A percentile compares a stretch with the other conserved stretches of the same genome.
Evolutionary conservation across 345 rosid species (phyloP).

Genomic region (Carallia pectinifolia): DNA sequence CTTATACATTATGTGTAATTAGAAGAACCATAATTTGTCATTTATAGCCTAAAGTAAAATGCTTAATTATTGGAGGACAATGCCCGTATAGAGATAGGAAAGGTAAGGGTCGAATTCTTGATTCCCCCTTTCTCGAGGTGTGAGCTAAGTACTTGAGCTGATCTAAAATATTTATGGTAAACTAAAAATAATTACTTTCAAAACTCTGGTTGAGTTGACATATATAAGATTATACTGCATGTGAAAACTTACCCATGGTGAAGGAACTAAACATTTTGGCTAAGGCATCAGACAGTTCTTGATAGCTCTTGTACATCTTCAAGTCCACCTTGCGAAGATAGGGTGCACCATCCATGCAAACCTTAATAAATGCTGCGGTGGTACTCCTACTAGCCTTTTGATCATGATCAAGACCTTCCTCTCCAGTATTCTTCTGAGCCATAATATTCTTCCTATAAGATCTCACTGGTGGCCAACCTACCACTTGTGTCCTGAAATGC

Average conservation of each 20-base stretch:
- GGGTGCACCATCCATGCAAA: conserved; percentile 97
- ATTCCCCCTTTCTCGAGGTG: too few species aligned
- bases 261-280: conserved; percentile 96
- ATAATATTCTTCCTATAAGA: conserved; percentile 84
- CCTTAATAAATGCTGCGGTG: conserved; percentile 79
- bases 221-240: background rate
- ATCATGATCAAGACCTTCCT: conserved; percentile 20
- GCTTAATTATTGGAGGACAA: too few species aligned
- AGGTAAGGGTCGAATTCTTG: too few species aligned
- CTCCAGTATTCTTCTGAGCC: conserved; percentile 52
- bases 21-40: too few species aligned
- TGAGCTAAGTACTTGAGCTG: too few species aligned
- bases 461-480: conserved; percentile 98
- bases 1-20: too few species aligned
- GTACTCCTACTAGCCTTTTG: conserved; percentile 21
- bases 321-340: conserved; percentile 93
- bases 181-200: too few species aligned
- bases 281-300: conserved; percentile 79
- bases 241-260: conserved; percentile 67
- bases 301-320: conserved; percentile 84
- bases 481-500: conserved; percentile 68
- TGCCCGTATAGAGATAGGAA: too few species aligned
- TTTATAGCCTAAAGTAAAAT: too few species aligned
- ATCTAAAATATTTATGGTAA: too few species aligned
- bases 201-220: too few species aligned